Evolutionary conservation across 2,329 filamentous ascomycete genomes (phyloP), one percentile per base, ranked within the genome.

Genomic region (Monosporascus ibericus): DNA sequence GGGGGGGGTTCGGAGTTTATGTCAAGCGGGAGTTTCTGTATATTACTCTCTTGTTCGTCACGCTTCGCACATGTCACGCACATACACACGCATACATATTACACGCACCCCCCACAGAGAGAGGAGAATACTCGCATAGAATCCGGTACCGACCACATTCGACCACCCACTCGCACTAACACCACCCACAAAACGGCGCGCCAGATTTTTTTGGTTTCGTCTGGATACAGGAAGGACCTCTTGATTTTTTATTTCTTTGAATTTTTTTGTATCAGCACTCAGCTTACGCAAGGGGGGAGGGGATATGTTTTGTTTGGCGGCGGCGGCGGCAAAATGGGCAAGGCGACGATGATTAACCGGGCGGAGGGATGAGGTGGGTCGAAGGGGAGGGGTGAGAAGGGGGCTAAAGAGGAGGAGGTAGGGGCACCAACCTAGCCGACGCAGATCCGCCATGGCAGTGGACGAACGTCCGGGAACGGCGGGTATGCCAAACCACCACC

Each of bases 11-110:
- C 56, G 56, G 42, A 53, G 55, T 56, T 56, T 48, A 25, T 17
- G 54, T 54, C 50, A 53, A 59, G 54, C 55, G 52, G 60, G 61
- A 63, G 61, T 63, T 30, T 64, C 59, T 64, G 61, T 64, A 63
- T 64, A 64, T 59, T 64, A 63, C 57, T 55, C 54, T 58, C 53
- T 59, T 60, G 61, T 58, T 52, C 56, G 54, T 51, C 55, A 39
- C 58, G 52, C 53, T 53, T 49, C 58, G 55, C 53, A 62, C 55
- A 58, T 57, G 58, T 55, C 52, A 55, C 53, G 49, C 54, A 52
- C 50, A 54, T 51, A 55, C 39, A 42, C n/a, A 14, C 20, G 2
- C 39, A 42, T 20, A 22, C 39, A 42, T 14, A 42, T 30, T 30
- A 30, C 27, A 5, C 27, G 27, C 27, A 27, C 27, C 39, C 5